Evolutionary conservation across 2,329 filamentous ascomycete genomes (phyloP).

Genomic region (Epichloe gansuensis): DNA sequence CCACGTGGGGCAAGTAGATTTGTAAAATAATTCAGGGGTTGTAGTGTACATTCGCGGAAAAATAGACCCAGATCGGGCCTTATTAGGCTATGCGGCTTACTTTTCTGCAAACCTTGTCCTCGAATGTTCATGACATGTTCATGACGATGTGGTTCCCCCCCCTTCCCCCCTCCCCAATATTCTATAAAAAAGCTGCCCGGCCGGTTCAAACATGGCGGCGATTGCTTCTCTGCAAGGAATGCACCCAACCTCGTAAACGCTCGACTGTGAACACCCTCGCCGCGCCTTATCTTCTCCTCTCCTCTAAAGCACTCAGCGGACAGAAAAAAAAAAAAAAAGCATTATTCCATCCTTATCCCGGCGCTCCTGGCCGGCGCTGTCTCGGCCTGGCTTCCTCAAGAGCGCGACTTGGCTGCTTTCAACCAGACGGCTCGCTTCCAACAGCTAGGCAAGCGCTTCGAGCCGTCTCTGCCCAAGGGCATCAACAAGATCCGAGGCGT

Average conservation of each 20-base stretch:
- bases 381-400: constrained; percentile 18
- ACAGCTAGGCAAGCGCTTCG: constrained; percentile 19
- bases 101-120: not conserved
- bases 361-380: constrained; percentile 11
- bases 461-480: constrained; percentile 13
- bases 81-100: too few relatives aligned
- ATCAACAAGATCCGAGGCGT: constrained; percentile 36
- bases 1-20: too few relatives aligned
- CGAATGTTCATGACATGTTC: not conserved
- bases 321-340: constrained; percentile 8
- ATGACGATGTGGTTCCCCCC: not conserved
- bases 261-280: too few relatives aligned
- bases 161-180: not conserved
- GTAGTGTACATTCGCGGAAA: not conserved
- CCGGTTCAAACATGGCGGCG: too few relatives aligned
- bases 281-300: too few relatives aligned
- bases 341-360: constrained; percentile 12
- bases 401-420: constrained; percentile 19
- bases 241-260: not conserved
- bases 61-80: not conserved
- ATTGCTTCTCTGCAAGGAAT: too few relatives aligned
- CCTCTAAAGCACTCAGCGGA: too few relatives aligned
- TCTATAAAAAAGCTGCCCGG: not conserved
- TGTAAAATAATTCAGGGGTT: too few relatives aligned
- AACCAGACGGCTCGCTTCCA: constrained; percentile 20